Conservation (phyloP, 192 early-diverging fungal genomes). For the Piromyces sp. region DNA sequence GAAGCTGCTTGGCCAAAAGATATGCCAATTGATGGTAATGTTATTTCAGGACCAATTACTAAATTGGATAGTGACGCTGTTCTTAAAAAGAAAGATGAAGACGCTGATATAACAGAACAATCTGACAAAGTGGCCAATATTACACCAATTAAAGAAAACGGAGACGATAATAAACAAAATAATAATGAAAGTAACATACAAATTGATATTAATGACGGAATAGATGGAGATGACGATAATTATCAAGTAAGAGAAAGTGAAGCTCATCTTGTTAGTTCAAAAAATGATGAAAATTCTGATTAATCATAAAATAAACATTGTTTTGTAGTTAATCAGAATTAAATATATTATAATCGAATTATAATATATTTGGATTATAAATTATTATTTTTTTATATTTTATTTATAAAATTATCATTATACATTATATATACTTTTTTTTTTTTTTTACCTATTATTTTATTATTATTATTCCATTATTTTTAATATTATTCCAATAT, state of each 20-base stretch:
- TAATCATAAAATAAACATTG: neutral
- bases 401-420: too few relatives aligned
- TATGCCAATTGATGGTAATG: neutral
- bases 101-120: neutral
- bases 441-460: too few relatives aligned
- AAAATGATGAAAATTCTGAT: neutral
- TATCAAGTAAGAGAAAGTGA: neutral
- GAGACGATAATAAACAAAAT: neutral
- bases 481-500: too few relatives aligned
- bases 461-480: too few relatives aligned
- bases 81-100: neutral
- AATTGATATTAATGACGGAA: neutral
- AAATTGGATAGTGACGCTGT: neutral
- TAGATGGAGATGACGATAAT: neutral
- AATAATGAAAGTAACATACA: neutral
- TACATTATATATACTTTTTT: too few relatives aligned
- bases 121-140: neutral
- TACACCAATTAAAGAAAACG: neutral
- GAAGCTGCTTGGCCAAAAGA: neutral
- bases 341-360: too few relatives aligned
- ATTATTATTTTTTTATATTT: too few relatives aligned
- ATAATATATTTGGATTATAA: too few relatives aligned
- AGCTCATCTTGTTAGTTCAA: neutral
- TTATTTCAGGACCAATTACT: neutral
- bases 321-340: too few relatives aligned